Evolutionary conservation across 106 monocot genomes (phyloP), one percentile per base, ranked within the genome.

Genomic region (Dendrobium chrysotoxum): DNA sequence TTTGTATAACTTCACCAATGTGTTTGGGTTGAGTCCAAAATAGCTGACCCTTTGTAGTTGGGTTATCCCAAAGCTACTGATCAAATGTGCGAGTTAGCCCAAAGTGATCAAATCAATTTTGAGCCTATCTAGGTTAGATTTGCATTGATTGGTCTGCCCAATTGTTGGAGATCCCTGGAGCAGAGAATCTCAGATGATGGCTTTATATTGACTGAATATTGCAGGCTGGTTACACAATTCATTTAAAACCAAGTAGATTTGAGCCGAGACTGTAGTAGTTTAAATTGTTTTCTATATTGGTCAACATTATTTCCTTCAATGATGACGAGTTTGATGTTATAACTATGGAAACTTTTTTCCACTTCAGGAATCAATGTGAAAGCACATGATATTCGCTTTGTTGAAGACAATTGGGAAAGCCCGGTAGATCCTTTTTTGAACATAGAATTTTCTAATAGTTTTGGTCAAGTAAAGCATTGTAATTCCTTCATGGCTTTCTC

Each of bases 321-420:
- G 26, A 23, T 64, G 25, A 25, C 25, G 64, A 15, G 0, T 64
- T 64, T 7, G 50, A 50, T 64, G 5, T 25, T 64, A 8, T 64
- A 26, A 64, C 23, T 64, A 64, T 26, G 25, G 5, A 23, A 25
- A 25, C 4, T 15, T 25, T 53, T 41, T 84, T 41, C 64, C 54
- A 72, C 84, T 23, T 30, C 89, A 98, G 97, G 94, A 82, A 91
- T 98, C 82, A 86, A 98, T 83, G 83, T 94, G 53, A 85, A 88
- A 84, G 92, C 91, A 41, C 97, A 98, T 85, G 97, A 98, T 78
- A 91, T 98, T 82, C 94, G 97, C 77, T 98, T 98, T 91, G 97
- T 98, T 40, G 97, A 98, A 81, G 97, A 98, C 80, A 98, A 98
- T 53, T 98, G 97, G 97, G 97, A 98, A 91, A 98, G 97, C 82